Percentiles rank a stretch among this genome's conserved stretches.
Evolutionary conservation across 2,329 filamentous ascomycete species (phyloP).

Genomic region (Xylaria sp.): DNA sequence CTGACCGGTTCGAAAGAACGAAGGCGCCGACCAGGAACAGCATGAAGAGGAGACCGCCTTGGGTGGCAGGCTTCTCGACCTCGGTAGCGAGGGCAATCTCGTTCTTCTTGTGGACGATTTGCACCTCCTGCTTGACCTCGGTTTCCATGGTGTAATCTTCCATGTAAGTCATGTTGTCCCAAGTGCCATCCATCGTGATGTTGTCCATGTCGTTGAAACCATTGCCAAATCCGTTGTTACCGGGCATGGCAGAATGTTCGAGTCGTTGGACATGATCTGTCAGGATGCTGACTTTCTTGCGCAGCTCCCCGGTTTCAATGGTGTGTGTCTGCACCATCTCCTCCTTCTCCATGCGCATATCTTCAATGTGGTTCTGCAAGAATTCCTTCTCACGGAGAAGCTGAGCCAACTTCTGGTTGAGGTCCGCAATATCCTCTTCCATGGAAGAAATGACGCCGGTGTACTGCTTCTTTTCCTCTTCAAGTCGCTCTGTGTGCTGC

Average conservation of each 20-base stretch:
- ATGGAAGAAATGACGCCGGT: slow-evolving; percentile 78
- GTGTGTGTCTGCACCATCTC: slow-evolving; percentile 90
- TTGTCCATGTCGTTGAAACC: slow-evolving; percentile 83
- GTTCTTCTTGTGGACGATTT: slow-evolving; percentile 65
- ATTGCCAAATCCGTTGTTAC: slow-evolving; percentile 71
- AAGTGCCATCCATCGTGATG: slow-evolving; percentile 81
- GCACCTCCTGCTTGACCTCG: slow-evolving; percentile 69
- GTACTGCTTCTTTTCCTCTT: slow-evolving; percentile 95
- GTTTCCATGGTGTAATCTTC: slow-evolving; percentile 73
- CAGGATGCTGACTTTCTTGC: slow-evolving; percentile 90
- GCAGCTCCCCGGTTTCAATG: slow-evolving; percentile 87
- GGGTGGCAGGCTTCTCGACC: slow-evolving; percentile 73
- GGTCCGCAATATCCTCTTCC: slow-evolving; percentile 77
- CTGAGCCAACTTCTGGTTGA: slow-evolving; percentile 76
- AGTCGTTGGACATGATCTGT: slow-evolving; percentile 76
- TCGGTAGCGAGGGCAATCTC: slow-evolving; percentile 59
- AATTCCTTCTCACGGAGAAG: slow-evolving; percentile 78
- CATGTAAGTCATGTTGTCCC: slow-evolving; percentile 85
- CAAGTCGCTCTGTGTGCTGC: slow-evolving; percentile 94
- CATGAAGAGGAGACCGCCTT: slow-evolving; percentile 89
- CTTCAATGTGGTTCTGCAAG: slow-evolving; percentile 78
- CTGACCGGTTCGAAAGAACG: slow-evolving; percentile 84
- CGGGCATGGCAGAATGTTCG: slow-evolving; percentile 70
- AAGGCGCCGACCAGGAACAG: slow-evolving; percentile 96
- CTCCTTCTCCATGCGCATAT: slow-evolving; percentile 85